Evolutionary conservation across 495 filamentous ascomycete species (phyloP).

Genomic region (Lasiosphaeria ovina): DNA sequence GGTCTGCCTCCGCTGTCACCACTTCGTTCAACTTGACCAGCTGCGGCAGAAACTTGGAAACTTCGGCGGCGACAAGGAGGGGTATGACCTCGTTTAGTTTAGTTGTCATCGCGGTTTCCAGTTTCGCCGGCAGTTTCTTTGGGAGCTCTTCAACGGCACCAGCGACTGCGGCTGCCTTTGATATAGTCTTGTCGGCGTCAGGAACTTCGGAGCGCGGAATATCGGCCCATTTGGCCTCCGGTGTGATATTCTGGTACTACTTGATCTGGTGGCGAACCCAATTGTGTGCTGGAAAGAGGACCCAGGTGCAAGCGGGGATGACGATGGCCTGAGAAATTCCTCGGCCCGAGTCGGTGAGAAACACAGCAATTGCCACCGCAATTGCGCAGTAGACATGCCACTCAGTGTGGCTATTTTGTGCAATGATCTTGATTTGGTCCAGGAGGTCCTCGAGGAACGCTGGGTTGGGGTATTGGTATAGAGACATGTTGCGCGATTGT

Average conservation of each 20-base stretch:
- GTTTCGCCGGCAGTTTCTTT: neutral
- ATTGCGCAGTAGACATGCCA: constrained; percentile 4
- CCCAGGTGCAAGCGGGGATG: neutral
- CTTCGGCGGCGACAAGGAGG: neutral
- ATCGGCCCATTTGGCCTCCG: constrained; percentile 6
- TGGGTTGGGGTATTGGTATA: neutral
- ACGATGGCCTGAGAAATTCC: neutral
- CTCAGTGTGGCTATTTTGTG: neutral
- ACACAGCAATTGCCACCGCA: neutral
- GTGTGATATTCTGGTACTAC: neutral
- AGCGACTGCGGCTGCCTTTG: neutral
- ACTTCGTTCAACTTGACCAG: neutral
- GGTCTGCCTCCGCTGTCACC: neutral
- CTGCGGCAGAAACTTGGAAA: neutral
- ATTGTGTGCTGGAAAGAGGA: constrained; percentile 1
- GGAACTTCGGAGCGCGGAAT: neutral
- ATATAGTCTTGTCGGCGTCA: no score
- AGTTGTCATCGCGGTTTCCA: neutral
- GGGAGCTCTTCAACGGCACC: neutral
- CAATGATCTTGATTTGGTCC: neutral
- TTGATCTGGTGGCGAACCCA: neutral
- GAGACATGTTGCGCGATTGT: neutral
- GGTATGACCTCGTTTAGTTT: neutral
- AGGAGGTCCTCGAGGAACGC: neutral
- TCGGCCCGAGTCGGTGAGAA: constrained; percentile 1